These are phyloP conservation scores for Colletotrichum lini DNA, from an alignment of 2,329 filamentous ascomycete genomes.

Conservation along the genomic window DNA sequence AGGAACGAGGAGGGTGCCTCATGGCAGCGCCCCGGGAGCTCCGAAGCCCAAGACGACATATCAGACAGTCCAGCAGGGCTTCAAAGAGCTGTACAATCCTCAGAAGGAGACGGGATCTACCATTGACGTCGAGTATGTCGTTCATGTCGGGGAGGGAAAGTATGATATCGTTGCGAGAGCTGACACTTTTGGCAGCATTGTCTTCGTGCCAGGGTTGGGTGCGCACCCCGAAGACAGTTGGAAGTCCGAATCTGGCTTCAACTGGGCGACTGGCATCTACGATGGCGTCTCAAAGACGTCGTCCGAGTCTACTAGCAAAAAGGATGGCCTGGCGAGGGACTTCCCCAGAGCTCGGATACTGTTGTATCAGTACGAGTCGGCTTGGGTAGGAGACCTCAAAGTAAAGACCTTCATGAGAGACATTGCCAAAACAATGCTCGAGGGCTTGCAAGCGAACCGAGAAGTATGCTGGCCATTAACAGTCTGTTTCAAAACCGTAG, in stretches of 20 bases:
- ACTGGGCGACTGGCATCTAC: constrained; percentile 54
- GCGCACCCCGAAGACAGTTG: constrained; percentile 58
- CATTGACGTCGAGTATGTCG: constrained; percentile 55
- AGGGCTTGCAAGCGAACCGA: constrained; percentile 52
- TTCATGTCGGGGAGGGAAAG: background rate
- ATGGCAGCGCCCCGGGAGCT: constrained; percentile 34
- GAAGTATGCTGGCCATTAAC: constrained; percentile 47
- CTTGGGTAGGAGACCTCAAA: constrained; percentile 56
- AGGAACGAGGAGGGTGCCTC: constrained; percentile 37
- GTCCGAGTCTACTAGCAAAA: constrained; percentile 49
- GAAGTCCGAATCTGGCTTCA: constrained; percentile 56
- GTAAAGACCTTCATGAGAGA: constrained; percentile 59
- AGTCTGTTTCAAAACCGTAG: rapidly evolving
- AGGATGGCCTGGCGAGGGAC: constrained; percentile 54
- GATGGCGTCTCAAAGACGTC: constrained; percentile 56
- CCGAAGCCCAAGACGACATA: constrained; percentile 52
- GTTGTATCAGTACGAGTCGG: constrained; percentile 59
- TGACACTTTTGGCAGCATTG: constrained; percentile 50
- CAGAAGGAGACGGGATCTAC: constrained; percentile 46
- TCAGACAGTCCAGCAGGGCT: constrained; percentile 55
- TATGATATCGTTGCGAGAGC: background rate
- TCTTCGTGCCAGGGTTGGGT: constrained; percentile 58
- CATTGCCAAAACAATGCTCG: constrained; percentile 55
- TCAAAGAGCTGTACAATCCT: constrained; percentile 55
- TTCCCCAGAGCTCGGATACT: constrained; percentile 58